phyloP scores from a whole-genome alignment of 1,284 basidiomycete genomes.

The Lentinus polychrous region DNA sequence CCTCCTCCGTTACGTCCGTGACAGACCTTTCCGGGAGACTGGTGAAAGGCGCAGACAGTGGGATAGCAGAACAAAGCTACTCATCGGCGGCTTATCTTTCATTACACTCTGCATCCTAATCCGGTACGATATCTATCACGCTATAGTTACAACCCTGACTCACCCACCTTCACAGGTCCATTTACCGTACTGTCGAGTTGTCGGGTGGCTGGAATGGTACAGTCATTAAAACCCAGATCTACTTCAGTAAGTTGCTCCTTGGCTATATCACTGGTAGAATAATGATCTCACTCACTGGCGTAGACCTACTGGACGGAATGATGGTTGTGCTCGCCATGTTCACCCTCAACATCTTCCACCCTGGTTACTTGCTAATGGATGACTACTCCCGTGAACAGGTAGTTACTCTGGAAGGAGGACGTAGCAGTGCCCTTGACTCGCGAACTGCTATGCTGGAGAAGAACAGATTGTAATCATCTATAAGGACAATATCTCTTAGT shows the following conservation, averaged over 20 bases:
- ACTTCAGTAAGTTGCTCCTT: slow-evolving; percentile 39
- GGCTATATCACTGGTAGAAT: no score
- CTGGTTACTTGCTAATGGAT: slow-evolving; percentile 25
- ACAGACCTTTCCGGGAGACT: slow-evolving; percentile 30
- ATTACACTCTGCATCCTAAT: slow-evolving; percentile 35
- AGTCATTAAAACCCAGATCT: slow-evolving; percentile 45
- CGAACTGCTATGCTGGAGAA: no score
- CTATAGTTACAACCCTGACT: no score
- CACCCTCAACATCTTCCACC: slow-evolving; percentile 47
- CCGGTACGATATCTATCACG: slow-evolving; percentile 22
- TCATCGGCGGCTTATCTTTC: slow-evolving; percentile 30
- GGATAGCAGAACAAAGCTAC: slow-evolving; percentile 25
- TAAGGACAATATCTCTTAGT: no score
- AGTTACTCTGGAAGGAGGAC: no score
- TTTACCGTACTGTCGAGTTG: slow-evolving; percentile 50
- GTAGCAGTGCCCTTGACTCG: no score
- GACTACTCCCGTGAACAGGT: no score
- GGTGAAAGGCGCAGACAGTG: slow-evolving; percentile 4
- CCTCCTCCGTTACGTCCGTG: slow-evolving; percentile 32
- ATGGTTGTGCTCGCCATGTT: slow-evolving; percentile 51
- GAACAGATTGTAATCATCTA: no score
- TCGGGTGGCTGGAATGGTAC: slow-evolving; percentile 46
- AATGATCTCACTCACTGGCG: not conserved
- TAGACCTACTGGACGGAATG: slow-evolving; percentile 41
- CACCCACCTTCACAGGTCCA: slow-evolving; percentile 28